Percentiles rank a stretch among this genome's conserved stretches.
Evolutionary conservation across 768 basidiomycete species (phyloP).

Genomic region (Chalciporus chontae): DNA sequence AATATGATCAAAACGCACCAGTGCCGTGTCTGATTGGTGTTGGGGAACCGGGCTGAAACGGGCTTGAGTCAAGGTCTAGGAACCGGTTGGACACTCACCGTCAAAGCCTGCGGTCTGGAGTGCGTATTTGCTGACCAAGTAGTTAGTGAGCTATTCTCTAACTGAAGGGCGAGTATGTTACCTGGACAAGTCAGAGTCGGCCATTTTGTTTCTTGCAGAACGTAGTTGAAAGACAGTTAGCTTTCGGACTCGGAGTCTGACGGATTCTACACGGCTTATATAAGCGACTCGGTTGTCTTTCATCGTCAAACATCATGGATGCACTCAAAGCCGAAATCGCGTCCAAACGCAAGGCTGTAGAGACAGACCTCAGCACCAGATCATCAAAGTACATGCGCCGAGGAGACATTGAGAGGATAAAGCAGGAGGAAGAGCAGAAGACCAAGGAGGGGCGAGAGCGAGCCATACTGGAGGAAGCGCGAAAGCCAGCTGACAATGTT

Average conservation of each 20-base stretch:
- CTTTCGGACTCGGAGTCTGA: conserved; percentile 21
- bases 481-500: conserved; percentile 12
- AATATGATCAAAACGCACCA: conserved; percentile 55
- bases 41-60: conserved; percentile 76
- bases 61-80: conserved; percentile 5
- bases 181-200: conserved; percentile 58
- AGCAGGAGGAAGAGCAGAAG: conserved; percentile 42
- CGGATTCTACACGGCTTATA: conserved; percentile 35
- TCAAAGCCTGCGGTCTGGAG: conserved; percentile 97
- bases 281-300: conserved; percentile 16
- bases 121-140: conserved; percentile 64
- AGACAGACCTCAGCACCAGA: conserved; percentile 42
- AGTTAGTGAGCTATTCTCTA: conserved; percentile 12
- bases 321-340: conserved; percentile 87
- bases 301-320: conserved; percentile 59
- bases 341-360: conserved; percentile 76
- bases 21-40: conserved; percentile 93
- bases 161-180: conserved; percentile 21
- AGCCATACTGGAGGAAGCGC: conserved; percentile 27
- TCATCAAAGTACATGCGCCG: conserved; percentile 87
- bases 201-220: conserved; percentile 52
- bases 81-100: conserved; percentile 41
- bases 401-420: conserved; percentile 81
- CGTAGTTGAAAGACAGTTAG: conserved; percentile 37
- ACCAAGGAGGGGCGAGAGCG: conserved; percentile 31